Evolutionary conservation across 108 stramenopile genomes (phyloP), one percentile per base, ranked within the genome.

Genomic region (Cyclotella sp.): DNA sequence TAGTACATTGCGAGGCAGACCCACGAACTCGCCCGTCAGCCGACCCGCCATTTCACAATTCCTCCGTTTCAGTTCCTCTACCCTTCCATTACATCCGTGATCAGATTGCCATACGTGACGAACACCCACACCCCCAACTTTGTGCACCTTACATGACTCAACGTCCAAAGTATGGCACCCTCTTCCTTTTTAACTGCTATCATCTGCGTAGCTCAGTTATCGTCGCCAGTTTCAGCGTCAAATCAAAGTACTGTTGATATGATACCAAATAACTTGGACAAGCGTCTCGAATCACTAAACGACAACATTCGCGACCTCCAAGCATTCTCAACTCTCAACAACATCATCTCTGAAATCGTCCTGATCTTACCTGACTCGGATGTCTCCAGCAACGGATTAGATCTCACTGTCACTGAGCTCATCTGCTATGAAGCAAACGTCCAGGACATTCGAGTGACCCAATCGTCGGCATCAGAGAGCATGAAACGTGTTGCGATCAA

Each of bases 341-440:
- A n/a, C 18, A 44, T 84, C 13, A 58, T 84, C 13, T 71, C 78
- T 40, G 30, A 77, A 72, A 47, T 72, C 42, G 29, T 63, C 21
- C 70, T 84, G 39, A n/a, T 57, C 22, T 69, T 84, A 0, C 84
- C 84, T 24, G 75, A 76, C 24, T 29, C 84, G 12, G 52, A 42
- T 21, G 51, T 84, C 34, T 76, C 78, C 21, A 30, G 26, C 14
- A 73, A 39, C 63, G 60, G 78, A 49, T 76, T 78, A 3, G 76
- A 71, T 15, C 76, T 85, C 0, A 73, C 84, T 53, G 68, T 85
- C 24, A 54, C 83, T 40, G 64, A 80, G 52, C 28, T 85, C 16
- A 52, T 43, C 3, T 85, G 81, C 58, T 15, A 18, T 14, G 30
- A 77, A 0, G 21, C 82, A 8, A 21, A 43, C 55, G 21, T 85